phyloP scores from a whole-genome alignment of 495 filamentous ascomycete genomes.

The Penicillium dipodomyicola region DNA sequence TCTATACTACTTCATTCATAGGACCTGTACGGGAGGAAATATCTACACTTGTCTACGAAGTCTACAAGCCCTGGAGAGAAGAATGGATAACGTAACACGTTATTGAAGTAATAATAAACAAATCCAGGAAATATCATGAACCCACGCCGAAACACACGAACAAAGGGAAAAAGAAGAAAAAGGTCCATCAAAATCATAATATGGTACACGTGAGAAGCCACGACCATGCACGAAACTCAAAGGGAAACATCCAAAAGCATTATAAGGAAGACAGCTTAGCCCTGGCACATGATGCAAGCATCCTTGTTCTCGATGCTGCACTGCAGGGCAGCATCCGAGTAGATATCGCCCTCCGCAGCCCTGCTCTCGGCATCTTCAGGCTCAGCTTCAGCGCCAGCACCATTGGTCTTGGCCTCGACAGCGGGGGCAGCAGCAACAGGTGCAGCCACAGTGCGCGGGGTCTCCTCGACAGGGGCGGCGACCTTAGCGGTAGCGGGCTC shows the following conservation, averaged over 20 bases:
- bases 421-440: constrained; percentile 47
- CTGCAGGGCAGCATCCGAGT: constrained; percentile 81
- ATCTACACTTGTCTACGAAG: background rate
- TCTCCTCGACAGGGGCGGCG: constrained; percentile 46
- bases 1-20: no score
- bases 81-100: background rate
- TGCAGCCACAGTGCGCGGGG: constrained; percentile 69
- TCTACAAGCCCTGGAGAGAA: background rate
- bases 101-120: constrained; percentile 8
- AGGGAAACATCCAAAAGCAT: constrained; percentile 16
- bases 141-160: constrained; percentile 16
- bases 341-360: constrained; percentile 65
- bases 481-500: constrained; percentile 11
- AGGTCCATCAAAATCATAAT: constrained; percentile 44
- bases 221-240: constrained; percentile 25
- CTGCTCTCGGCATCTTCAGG: constrained; percentile 61
- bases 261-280: constrained; percentile 40
- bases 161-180: constrained; percentile 21
- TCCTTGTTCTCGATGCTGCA: constrained; percentile 96
- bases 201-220: constrained; percentile 32
- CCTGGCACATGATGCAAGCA: constrained; percentile 87
- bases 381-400: constrained; percentile 62
- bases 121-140: constrained; percentile 18
- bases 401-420: constrained; percentile 44
- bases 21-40: background rate